Evolutionary conservation across 108 stramenopile species (phyloP), one percentile per base, ranked within the genome.

Genomic region (Phaeodactylum tricornutum): DNA sequence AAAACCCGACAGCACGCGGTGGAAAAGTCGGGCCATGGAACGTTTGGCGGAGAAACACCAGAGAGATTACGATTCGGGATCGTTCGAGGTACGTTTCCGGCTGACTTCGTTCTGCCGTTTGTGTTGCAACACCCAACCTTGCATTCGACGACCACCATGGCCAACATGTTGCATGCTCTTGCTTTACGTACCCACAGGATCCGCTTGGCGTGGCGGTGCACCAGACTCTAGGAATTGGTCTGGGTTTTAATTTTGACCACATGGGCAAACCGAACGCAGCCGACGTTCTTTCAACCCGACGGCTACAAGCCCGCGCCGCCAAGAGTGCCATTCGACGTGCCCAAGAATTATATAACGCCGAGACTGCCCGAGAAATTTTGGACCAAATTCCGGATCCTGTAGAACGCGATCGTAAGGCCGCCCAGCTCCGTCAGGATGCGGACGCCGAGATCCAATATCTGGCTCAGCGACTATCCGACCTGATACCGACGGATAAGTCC

Each of bases 141-240:
- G 47, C 8, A 9, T 43, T 43, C 42, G 42, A 43, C 42, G 17
- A n/a, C 20, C 15, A 23, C 21, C 52, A n/a, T n/a, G n/a, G n/a
- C n/a, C n/a, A n/a, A n/a, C n/a, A n/a, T n/a, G n/a, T n/a, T n/a
- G n/a, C n/a, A n/a, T n/a, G n/a, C n/a, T n/a, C n/a, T n/a, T n/a
- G n/a, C n/a, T n/a, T n/a, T n/a, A n/a, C n/a, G 19, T 29, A 3
- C 28, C 14, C 16, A 48, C 7, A 76, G 23, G 89, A 92, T 67
- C 77, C 85, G 22, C 55, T 92, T 28, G 89, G 89, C 15, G 71
- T 84, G 2, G 89, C 89, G 14, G 60, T 92, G 28, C 64, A 82
- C 27, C 65, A 74, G 53, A 74, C 74, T 0, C 73, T 92, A 57
- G 84, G 83, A 0, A 58, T 87, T 43, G 89, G 89, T 33, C 55